A percentile compares a stretch with the other conserved stretches of the same genome.
These are phyloP conservation scores for Microthyrium microscopicum DNA, from an alignment of 2,329 filamentous ascomycete species.

Conservation along the genomic window DNA sequence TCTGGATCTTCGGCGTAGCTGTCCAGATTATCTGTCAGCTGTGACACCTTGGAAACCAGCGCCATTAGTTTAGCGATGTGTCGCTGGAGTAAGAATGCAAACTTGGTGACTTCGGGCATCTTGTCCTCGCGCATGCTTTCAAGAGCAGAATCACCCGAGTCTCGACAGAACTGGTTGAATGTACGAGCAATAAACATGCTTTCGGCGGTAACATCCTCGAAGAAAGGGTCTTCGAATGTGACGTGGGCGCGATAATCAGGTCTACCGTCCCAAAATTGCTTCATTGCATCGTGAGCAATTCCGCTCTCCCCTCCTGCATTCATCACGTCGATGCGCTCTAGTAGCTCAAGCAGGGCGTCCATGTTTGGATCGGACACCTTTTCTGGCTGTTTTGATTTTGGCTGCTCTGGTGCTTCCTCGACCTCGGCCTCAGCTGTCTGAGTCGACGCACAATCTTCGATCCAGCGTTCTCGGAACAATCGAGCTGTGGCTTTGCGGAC, in stretches of 20 bases:
- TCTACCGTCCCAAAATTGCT: constrained; percentile 85
- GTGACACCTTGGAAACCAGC: constrained; percentile 39
- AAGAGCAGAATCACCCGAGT: constrained; percentile 55
- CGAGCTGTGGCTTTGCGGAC: constrained; percentile 83
- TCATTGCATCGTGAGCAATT: constrained; percentile 86
- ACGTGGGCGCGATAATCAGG: constrained; percentile 64
- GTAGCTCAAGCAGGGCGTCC: constrained; percentile 71
- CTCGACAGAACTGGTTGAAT: constrained; percentile 84
- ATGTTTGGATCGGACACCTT: constrained; percentile 34
- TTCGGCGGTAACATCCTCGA: constrained; percentile 68
- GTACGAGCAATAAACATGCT: constrained; percentile 80
- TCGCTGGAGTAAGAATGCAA: constrained; percentile 72
- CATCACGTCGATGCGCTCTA: constrained; percentile 86
- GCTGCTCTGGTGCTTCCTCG: constrained; percentile 34
- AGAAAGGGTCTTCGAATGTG: constrained; percentile 57
- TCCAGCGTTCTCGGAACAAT: constrained; percentile 90
- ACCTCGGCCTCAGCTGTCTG: constrained; percentile 35
- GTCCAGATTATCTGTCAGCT: constrained; percentile 35
- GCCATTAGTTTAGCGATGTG: constrained; percentile 58
- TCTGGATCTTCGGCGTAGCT: constrained; percentile 37
- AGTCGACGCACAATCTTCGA: constrained; percentile 68
- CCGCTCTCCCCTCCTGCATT: constrained; percentile 82
- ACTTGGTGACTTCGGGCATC: constrained; percentile 81
- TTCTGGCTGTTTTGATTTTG: constrained; percentile 31
- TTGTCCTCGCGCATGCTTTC: constrained; percentile 74